A percentile compares a stretch with the other conserved stretches of the same genome.
Conservation (phyloP, 805 yeast species). For the Candida xyloterini region DNA sequence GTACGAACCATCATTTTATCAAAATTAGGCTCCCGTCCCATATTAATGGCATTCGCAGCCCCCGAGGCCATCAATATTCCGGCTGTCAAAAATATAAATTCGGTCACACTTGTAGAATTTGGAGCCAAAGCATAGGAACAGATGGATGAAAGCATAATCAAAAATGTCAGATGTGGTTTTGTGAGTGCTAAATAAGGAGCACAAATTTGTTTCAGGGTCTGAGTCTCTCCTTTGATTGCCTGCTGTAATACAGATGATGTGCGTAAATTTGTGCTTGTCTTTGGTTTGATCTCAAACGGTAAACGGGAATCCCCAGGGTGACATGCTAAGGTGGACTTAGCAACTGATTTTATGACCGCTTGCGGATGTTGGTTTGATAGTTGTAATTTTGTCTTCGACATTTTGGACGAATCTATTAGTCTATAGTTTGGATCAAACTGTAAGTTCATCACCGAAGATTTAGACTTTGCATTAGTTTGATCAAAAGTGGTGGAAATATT, state of each 20-base stretch:
- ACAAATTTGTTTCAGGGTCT: slow-evolving; percentile 37
- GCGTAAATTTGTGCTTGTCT: slow-evolving; percentile 16
- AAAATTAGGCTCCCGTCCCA: slow-evolving; percentile 93
- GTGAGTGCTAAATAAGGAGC: slow-evolving; percentile 76
- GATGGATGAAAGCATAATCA: slow-evolving; percentile 87
- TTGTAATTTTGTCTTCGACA: slow-evolving; percentile 6
- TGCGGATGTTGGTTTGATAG: slow-evolving; percentile 6
- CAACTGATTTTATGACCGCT: slow-evolving; percentile 37
- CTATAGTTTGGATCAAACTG: slow-evolving; percentile 31
- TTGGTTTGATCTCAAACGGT: slow-evolving; percentile 59
- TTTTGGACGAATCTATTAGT: slow-evolving; percentile 11
- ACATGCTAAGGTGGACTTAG: slow-evolving; percentile 43
- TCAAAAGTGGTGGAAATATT: neutral
- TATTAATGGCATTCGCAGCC: slow-evolving; percentile 94
- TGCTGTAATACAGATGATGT: slow-evolving; percentile 22
- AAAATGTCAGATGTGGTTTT: slow-evolving; percentile 82
- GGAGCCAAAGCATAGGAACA: slow-evolving; percentile 95
- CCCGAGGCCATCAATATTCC: slow-evolving; percentile 91
- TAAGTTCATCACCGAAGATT: slow-evolving; percentile 3
- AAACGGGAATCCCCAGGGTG: slow-evolving; percentile 34
- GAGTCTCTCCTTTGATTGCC: slow-evolving; percentile 25
- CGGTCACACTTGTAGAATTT: slow-evolving; percentile 65
- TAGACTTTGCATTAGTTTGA: neutral
- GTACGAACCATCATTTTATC: slow-evolving; percentile 89
- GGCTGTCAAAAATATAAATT: slow-evolving; percentile 66